Base-by-base conservation (phyloP, 352 stramenopile genomes). In the Globisporangium abappressorium region DNA sequence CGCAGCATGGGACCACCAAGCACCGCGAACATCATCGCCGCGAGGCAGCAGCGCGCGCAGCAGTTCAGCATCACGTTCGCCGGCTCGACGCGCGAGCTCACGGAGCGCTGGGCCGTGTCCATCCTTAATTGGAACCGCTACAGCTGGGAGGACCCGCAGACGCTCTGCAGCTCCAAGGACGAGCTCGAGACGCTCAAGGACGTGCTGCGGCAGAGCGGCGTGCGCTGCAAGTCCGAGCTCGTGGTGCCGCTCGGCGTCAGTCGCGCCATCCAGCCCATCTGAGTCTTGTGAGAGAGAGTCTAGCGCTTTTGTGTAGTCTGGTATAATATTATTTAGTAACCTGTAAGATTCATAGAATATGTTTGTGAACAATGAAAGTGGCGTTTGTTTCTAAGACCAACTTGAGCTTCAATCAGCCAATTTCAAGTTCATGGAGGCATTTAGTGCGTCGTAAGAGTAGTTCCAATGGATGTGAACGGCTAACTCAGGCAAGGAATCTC, bases 61-160 rank as follows among this genome's bases (percentile, higher is more conserved):
- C 71, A 74, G 26, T 61, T 69, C 14, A 69, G 38, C 55, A 66
- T 70, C 24, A 82, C 73, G 7, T 82, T 93, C 57, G 85, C 83
- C 15, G 85, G 75, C 2, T 81, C 85, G 14, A 86, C 83, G 7
- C 69, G 72, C 3, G 79, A 89, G 55, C 70, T 93, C 51, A 74
- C 75, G 38, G 76, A 92, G 24, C 82, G 85, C 30, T 94, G 87
- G 87, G 87, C 87, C 11, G 54, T 92, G 28, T 90, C 80, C 2
- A 81, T 94, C 36, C 77, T 94, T 43, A 94, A 94, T 71, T 94
- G 87, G 87, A 94, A 90, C 67, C 84, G 84, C 58, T 91, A 92
- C 74, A 91, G 83, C 56, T 94, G 87, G 87, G 87, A 92, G 60
- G 87, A 93, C 34, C 73, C 84, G 22, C 75, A 89, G 79, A 87